Evolutionary conservation across 441 rosid genomes (phyloP), one percentile per base, ranked within the genome.

Genomic region (Populus hybrid): DNA sequence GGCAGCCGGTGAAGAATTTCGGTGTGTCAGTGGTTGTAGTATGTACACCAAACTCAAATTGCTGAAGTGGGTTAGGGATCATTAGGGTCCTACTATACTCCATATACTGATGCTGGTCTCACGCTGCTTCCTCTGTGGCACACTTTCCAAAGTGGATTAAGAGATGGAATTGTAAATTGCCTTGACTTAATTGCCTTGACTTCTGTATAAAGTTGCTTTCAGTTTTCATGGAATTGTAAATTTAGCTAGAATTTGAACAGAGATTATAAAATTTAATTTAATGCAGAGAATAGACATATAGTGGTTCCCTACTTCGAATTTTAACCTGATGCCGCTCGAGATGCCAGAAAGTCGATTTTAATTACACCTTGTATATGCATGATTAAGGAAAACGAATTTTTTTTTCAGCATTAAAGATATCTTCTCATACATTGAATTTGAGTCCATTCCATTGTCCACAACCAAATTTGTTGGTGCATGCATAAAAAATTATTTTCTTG

Each of bases 141-240:
- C 90, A 28, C 85, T 74, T 79, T 78, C 57, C 77, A 81, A 81
- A 59, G 74, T 46, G 74, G 88, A 87, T 86, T 65, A 82, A 80
- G 78, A 10, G 73, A 50, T 76, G 82, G 76, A 35, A 26, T 26
- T 26, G 28, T 26, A 26, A 26, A 75, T 50, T 63, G 63, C 57
- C 80, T 72, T 61, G 21, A 2, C 16, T 8, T 21, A 26, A 75
- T 50, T 63, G 63, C 57, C 80, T 72, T 61, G 21, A 2, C 16
- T 8, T 21, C 8, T 21, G 18, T 28, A 26, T 21, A 20, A 78
- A 23, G 63, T 64, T 21, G 79, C 77, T 74, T 79, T 69, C 73
- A 21, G 78, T 66, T 78, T 77, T 64, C 69, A 64, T 23, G 65
- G 8, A 70, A 77, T 8, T 54, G 35, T 35, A 50, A 74, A 64